Base-by-base conservation (phyloP, 2,329 filamentous ascomycete species). In the Sarocladium oryzae region DNA sequence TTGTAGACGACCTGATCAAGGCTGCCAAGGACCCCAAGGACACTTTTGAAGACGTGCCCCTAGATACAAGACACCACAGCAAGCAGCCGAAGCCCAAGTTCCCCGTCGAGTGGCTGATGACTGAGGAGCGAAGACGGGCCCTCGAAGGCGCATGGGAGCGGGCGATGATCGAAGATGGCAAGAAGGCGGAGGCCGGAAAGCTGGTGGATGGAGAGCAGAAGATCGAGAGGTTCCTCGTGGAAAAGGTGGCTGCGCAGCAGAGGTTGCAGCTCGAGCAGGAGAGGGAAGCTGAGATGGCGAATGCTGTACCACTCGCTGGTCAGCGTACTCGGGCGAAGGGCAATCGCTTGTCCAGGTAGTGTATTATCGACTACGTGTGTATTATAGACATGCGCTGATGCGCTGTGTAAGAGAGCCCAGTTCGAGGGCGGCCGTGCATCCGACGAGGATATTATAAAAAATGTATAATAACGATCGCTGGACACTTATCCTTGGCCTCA, bases 31-130 rank as follows among this genome's bases (percentile, higher is more conserved):
- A 96, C 63, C 74, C 78, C 21, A 79, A 72, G 33, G 92, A 99
- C 59, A 87, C 80, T 10, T 96, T 97, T 61, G 84, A 84, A 57
- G 93, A 99, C 65, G 71, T 99, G 26, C 92, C 93, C 2, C 78
- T 97, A 46, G 91, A 99, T 64, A 85, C 89, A 54, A 79, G 93
- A 60, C 92, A 97, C 68, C 84, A 92, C 55, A 87, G 86, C 73
- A 66, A 67, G 37, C 81, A 80, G 64, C 76, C 51, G 77, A 43
- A 43, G 40, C 81, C 51, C 77, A 75, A 56, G 97, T 96, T 68
- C 93, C 93, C 2, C 16, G 77, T 82, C 59, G 81, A 84, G 58
- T 99, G 93, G 93, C 80, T 78, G 53, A 71, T 99, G 76, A 91
- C 86, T 2, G 70, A 80, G 43, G 75, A 87, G 69, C 78, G 89